Base-by-base conservation (phyloP, 306 rosid genomes). In the Cicer yamashitae region DNA sequence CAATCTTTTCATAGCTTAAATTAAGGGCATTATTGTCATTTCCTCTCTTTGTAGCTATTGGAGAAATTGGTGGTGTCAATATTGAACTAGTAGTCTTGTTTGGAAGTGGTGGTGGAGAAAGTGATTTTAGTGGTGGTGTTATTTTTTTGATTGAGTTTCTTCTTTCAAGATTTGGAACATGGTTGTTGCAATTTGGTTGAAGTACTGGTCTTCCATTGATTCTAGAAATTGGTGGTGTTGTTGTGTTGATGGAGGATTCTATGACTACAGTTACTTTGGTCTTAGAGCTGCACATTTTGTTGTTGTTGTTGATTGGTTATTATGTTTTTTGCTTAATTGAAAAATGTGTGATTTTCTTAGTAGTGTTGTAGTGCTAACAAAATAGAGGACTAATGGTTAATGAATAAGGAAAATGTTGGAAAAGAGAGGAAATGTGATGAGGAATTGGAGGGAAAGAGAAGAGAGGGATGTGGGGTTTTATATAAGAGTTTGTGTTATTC, bases 141-240 rank as follows among this genome's bases (percentile, higher is more conserved):
- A 81, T 34, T 85, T 89, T 94, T 84, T 89, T 94, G 10, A 89
- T 82, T 1, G 96, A 85, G 53, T 84, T 89, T 59, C 82, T 78
- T 70, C 94, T 79, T 25, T 94, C 96, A 3, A 91, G 89, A 77
- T 58, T 81, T 5, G 96, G 93, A 76, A 88, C 91, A 76, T 87
- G 91, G 7, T 91, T 87, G 58, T 91, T 94, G 34, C 91, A 86
- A 13, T 93, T 90, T 8, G 98, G 99, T 72, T 96, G 99, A 74
- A 96, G 96, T 50, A 92, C 96, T 1, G 88, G 91, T 40, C 96
- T 82, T 73, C 96, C 91, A 44, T 88, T 88, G 89, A 88, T 85
- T 68, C 86, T 83, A 2, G 94, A 80, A 18, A 86, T 88, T 0
- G 77, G 56, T 6, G 88, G 86, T 4, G 37, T 68, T 6, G 83